Evolutionary conservation across 2,329 filamentous ascomycete genomes (phyloP).

Genomic region (Cercospora sesami): DNA sequence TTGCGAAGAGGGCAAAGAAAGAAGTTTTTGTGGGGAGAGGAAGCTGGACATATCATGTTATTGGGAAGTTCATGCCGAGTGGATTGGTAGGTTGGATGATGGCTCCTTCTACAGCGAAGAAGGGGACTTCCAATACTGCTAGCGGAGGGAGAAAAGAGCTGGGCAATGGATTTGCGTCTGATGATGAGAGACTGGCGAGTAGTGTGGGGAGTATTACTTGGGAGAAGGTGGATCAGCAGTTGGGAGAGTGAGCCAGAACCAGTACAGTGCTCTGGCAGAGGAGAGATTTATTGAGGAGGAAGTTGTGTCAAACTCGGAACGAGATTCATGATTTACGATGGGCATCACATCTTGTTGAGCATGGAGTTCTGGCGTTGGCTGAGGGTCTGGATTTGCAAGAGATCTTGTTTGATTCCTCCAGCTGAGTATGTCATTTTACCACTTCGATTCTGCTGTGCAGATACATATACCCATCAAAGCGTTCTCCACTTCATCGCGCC

Average conservation of each 20-base stretch:
- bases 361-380: background rate
- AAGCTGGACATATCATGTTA: constrained; percentile 77
- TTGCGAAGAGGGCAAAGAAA: constrained; percentile 59
- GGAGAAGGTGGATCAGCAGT: constrained; percentile 48
- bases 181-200: constrained; percentile 36
- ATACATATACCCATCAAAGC: background rate
- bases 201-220: constrained; percentile 50
- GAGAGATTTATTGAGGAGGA: background rate
- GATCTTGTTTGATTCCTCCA: background rate
- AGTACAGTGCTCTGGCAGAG: background rate
- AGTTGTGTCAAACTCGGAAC: background rate
- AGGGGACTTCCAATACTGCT: background rate
- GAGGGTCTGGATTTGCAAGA: background rate
- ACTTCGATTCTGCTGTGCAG: background rate
- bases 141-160: background rate
- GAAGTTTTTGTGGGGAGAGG: constrained; percentile 81
- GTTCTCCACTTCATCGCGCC: background rate
- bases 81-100: constrained; percentile 91
- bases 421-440: background rate
- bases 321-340: background rate
- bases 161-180: background rate
- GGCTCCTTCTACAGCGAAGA: constrained; percentile 54
- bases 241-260: background rate
- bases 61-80: constrained; percentile 76
- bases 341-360: background rate